A percentile compares a stretch with the other conserved stretches of the same genome.
Conservation (phyloP, 495 filamentous ascomycete genomes). For the Glonium stellatum region DNA sequence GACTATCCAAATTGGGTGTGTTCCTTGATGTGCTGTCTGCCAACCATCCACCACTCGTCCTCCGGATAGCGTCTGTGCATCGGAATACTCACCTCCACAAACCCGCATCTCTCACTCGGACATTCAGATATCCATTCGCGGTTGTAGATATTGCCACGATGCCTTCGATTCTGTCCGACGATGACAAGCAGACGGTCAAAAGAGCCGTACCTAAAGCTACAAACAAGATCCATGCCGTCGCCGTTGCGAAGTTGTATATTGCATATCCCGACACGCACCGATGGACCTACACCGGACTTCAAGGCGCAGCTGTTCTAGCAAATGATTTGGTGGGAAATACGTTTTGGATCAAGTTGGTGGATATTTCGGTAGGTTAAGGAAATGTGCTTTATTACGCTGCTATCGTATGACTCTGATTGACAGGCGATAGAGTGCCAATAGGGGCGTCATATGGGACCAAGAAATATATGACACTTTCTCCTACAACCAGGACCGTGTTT, state of each 20-base stretch:
- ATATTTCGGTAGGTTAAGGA: constrained; percentile 69
- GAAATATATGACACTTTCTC: constrained; percentile 91
- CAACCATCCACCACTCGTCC: not conserved
- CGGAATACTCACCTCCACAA: not conserved
- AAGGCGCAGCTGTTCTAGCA: constrained; percentile 86
- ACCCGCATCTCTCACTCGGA: not conserved
- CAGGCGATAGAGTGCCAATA: constrained; percentile 55
- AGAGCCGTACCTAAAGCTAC: constrained; percentile 80
- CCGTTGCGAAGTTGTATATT: constrained; percentile 89
- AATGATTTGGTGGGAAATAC: constrained; percentile 93
- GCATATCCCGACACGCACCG: constrained; percentile 75
- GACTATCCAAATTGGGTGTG: not conserved
- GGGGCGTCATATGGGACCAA: constrained; percentile 96
- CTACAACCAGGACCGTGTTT: constrained; percentile 93
- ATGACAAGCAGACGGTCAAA: constrained; percentile 90
- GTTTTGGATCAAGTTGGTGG: constrained; percentile 94
- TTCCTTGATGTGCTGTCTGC: not conserved
- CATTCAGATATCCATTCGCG: not conserved
- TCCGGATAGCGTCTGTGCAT: not conserved
- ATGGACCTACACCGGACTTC: constrained; percentile 94
- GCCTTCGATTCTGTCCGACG: constrained; percentile 82
- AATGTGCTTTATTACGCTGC: not conserved
- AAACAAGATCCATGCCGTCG: constrained; percentile 93
- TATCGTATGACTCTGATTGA: constrained; percentile 1
- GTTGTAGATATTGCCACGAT: constrained; percentile 42